Percentiles rank a stretch among this genome's conserved stretches.
Evolutionary conservation across 2,329 filamentous ascomycete genomes (phyloP).

Genomic region (Simplicillium sp.): DNA sequence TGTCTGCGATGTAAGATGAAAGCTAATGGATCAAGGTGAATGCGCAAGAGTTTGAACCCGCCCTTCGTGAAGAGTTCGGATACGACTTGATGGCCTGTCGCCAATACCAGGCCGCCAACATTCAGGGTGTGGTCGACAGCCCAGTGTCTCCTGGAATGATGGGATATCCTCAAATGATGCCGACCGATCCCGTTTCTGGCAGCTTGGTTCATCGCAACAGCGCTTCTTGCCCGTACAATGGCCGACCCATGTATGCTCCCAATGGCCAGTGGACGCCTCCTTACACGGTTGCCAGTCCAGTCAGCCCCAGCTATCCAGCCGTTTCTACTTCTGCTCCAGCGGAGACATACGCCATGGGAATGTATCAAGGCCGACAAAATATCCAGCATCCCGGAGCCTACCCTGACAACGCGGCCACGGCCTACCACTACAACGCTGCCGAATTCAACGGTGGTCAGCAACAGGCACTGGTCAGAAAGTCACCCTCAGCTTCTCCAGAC

Average conservation of each 20-base stretch:
- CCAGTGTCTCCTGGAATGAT: too few relatives aligned
- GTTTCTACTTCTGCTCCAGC: too few relatives aligned
- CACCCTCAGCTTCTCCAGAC: constrained; percentile 2
- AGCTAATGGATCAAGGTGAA: neutral
- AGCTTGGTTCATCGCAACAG: neutral
- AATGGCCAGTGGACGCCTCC: too few relatives aligned
- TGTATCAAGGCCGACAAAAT: too few relatives aligned
- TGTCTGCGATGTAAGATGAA: neutral
- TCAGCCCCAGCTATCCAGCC: too few relatives aligned
- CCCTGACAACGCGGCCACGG: too few relatives aligned
- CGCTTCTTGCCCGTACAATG: neutral
- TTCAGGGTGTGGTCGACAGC: too few relatives aligned
- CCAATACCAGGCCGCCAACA: constrained; percentile 14
- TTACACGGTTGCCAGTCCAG: too few relatives aligned
- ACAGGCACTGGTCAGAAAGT: constrained; percentile 1
- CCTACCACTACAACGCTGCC: too few relatives aligned
- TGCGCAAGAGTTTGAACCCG: neutral
- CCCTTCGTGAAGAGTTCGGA: constrained; percentile 7
- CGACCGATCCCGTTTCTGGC: neutral
- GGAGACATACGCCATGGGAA: too few relatives aligned
- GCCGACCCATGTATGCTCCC: too few relatives aligned
- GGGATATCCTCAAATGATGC: neutral
- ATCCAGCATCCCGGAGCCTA: too few relatives aligned
- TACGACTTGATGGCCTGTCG: constrained; percentile 22
- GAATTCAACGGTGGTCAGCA: neutral